Conservation (phyloP, 495 filamentous ascomycete genomes). For the Penicillium tannophilum region DNA sequence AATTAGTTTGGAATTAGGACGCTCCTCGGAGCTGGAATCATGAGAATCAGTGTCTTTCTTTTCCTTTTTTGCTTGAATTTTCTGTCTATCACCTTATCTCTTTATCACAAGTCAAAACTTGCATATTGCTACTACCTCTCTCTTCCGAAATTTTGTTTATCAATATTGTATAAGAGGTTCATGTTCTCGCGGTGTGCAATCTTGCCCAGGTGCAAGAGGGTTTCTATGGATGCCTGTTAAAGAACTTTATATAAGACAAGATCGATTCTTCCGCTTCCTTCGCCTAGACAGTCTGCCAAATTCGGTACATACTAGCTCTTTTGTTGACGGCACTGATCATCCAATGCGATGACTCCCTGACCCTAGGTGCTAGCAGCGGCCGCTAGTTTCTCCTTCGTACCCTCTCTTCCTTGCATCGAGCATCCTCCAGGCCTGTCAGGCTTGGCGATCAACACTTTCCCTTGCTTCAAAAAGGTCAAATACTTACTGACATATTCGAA, state of each 20-base stretch:
- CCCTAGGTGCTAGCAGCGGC: too few relatives aligned
- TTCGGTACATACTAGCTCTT: too few relatives aligned
- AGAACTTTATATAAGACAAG: too few relatives aligned
- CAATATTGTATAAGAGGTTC: too few relatives aligned
- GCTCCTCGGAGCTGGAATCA: slow-evolving; percentile 15
- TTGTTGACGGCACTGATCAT: too few relatives aligned
- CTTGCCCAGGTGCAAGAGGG: too few relatives aligned
- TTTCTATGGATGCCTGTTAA: too few relatives aligned
- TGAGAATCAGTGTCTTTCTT: slow-evolving; percentile 1
- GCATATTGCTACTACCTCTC: background rate
- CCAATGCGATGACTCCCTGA: too few relatives aligned
- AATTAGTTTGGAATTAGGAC: slow-evolving; percentile 6
- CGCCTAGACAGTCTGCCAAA: too few relatives aligned
- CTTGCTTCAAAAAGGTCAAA: background rate
- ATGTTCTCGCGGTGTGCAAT: too few relatives aligned
- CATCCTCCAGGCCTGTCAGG: background rate
- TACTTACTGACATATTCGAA: background rate
- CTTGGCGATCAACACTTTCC: background rate
- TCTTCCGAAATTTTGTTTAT: background rate
- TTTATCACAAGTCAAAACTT: background rate
- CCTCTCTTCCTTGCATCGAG: background rate
- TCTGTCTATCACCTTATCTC: background rate
- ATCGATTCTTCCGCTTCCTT: too few relatives aligned
- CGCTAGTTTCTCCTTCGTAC: background rate
- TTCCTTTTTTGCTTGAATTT: background rate